Evolutionary conservation across 1,284 basidiomycete species (phyloP).

Genomic region (Athelia sp.): DNA sequence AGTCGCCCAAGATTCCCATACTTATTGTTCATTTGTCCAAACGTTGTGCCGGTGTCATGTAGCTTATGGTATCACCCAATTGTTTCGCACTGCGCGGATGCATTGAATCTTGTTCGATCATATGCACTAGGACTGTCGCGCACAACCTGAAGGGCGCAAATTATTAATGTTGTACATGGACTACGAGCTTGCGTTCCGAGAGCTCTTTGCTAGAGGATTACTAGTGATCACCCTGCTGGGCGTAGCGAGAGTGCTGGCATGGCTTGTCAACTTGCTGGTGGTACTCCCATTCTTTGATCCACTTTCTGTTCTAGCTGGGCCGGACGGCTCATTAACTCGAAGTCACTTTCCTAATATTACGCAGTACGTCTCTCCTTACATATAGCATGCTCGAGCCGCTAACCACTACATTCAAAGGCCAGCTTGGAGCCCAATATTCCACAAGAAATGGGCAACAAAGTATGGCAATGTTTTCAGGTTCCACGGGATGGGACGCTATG

Average conservation of each 20-base stretch:
- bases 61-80: no score
- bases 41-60: no score
- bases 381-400: not conserved
- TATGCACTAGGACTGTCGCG: no score
- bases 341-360: constrained; percentile 38
- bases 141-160: no score
- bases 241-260: constrained; percentile 28
- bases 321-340: constrained; percentile 31
- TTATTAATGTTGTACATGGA: no score
- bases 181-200: not conserved
- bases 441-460: constrained; percentile 36
- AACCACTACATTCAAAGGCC: constrained; percentile 21
- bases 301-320: constrained; percentile 41
- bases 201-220: constrained; percentile 19
- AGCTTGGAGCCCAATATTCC: constrained; percentile 28
- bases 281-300: constrained; percentile 42
- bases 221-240: constrained; percentile 24
- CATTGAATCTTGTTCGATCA: no score
- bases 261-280: constrained; percentile 37
- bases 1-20: no score
- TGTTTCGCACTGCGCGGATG: no score
- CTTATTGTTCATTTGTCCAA: no score
- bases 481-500: constrained; percentile 48
- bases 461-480: constrained; percentile 47
- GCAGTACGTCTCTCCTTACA: constrained; percentile 29